phyloP scores from a whole-genome alignment of 192 early-diverging fungal species.

The Umbelopsis sp. region DNA sequence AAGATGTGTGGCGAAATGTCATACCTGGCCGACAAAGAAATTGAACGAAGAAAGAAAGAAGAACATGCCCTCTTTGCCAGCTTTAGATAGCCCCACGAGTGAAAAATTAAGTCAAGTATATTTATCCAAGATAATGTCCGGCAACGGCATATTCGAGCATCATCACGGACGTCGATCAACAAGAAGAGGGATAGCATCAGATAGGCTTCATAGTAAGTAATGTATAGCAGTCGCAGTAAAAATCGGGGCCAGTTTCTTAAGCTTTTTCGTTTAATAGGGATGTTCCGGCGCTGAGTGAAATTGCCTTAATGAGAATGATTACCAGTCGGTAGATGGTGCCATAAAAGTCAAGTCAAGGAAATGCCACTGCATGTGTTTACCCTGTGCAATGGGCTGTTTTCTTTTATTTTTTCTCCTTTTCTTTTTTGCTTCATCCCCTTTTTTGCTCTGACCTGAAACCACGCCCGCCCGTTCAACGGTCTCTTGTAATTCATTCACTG shows the following conservation, averaged over 20 bases:
- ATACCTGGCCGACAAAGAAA: neutral
- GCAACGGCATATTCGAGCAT: too few relatives aligned
- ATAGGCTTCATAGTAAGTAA: too few relatives aligned
- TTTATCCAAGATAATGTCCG: too few relatives aligned
- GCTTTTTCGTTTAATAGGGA: neutral
- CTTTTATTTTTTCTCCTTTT: neutral
- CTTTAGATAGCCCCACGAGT: neutral
- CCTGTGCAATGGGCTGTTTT: neutral
- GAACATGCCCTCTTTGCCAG: conserved; percentile 8
- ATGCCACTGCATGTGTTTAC: conserved; percentile 10
- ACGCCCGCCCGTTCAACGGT: too few relatives aligned
- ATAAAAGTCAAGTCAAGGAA: neutral
- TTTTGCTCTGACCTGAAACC: neutral
- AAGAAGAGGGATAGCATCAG: too few relatives aligned
- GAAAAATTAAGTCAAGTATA: too few relatives aligned
- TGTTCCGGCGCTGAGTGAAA: neutral
- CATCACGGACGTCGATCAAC: too few relatives aligned
- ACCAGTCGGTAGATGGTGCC: neutral
- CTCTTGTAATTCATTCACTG: neutral
- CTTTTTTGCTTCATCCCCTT: neutral
- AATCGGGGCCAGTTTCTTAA: too few relatives aligned
- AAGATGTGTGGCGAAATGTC: neutral
- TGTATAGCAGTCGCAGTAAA: too few relatives aligned
- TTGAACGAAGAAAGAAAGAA: neutral
- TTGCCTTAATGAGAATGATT: conserved; percentile 9